Evolutionary conservation across 192 early-diverging fungal genomes (phyloP).

Genomic region (Dissophora globulifera): DNA sequence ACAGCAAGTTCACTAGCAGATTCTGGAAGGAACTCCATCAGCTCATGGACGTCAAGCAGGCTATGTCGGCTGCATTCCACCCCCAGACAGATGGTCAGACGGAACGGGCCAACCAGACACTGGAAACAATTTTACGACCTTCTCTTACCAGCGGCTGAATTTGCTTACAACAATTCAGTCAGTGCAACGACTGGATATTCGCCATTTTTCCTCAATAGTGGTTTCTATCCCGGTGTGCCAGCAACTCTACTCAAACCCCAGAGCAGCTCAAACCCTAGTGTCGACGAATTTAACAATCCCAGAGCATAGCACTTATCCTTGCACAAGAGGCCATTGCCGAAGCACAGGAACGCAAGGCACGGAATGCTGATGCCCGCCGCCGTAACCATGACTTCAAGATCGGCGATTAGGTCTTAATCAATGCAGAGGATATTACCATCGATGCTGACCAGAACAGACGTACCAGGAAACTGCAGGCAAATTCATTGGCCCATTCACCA

Average conservation of each 20-base stretch:
- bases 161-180: conserved; percentile 64
- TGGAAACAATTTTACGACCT: no score
- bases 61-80: conserved; percentile 54
- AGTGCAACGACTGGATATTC: conserved; percentile 36
- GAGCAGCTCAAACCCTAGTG: background rate
- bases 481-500: conserved; percentile 9
- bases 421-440: conserved; percentile 5
- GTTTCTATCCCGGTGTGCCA: conserved; percentile 26
- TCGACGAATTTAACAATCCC: background rate
- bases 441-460: background rate
- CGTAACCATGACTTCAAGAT: background rate
- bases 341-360: background rate
- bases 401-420: conserved; percentile 10
- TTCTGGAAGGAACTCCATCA: conserved; percentile 52
- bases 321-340: background rate
- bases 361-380: conserved; percentile 11
- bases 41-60: conserved; percentile 28
- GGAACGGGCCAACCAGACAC: conserved; percentile 21
- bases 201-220: conserved; percentile 33
- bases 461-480: background rate
- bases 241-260: background rate
- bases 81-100: conserved; percentile 55
- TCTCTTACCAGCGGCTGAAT: conserved; percentile 54
- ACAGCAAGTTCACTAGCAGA: conserved; percentile 48
- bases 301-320: background rate